Percentiles rank a stretch among this genome's conserved stretches.
Conservation (phyloP, 1,284 basidiomycete genomes). For the Pseudozyma sp. region DNA sequence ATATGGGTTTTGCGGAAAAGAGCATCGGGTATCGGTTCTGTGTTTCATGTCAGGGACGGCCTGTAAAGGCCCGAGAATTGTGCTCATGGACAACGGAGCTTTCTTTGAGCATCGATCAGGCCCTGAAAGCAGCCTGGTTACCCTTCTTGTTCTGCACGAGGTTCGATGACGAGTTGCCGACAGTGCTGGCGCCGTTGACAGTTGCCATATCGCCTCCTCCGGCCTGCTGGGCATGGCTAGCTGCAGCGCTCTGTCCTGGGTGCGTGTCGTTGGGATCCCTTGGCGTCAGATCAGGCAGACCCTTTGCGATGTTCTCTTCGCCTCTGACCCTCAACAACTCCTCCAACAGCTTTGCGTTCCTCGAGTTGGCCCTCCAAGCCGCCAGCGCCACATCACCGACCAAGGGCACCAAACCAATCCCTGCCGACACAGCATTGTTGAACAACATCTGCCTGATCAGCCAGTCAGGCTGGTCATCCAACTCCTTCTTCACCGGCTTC, state of each 20-base stretch:
- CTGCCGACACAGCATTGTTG: conserved; percentile 81
- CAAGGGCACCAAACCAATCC: conserved; percentile 80
- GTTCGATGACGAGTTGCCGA: conserved; percentile 27
- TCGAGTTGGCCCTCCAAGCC: conserved; percentile 86
- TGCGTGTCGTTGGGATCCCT: conserved; percentile 27
- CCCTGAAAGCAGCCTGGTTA: conserved; percentile 16
- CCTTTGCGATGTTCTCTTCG: conserved; percentile 57
- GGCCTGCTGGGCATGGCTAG: conserved; percentile 20
- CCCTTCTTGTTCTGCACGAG: conserved; percentile 14
- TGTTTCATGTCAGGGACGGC: too few relatives aligned
- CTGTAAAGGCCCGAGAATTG: too few relatives aligned
- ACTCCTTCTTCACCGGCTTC: conserved; percentile 77
- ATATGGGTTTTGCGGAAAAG: too few relatives aligned
- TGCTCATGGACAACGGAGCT: too few relatives aligned
- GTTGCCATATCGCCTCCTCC: neutral
- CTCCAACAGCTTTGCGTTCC: conserved; percentile 76
- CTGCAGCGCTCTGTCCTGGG: conserved; percentile 27
- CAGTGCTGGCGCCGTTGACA: conserved; percentile 7
- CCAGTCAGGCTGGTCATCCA: conserved; percentile 72
- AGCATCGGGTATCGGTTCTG: too few relatives aligned
- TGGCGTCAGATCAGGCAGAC: conserved; percentile 52
- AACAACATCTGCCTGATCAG: conserved; percentile 73
- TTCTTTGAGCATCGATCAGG: too few relatives aligned
- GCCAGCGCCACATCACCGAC: conserved; percentile 82
- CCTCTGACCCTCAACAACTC: conserved; percentile 55